Evolutionary conservation across 1,284 basidiomycete species (phyloP), one percentile per base, ranked within the genome.

Genomic region (Ceratobasidium sp.): DNA sequence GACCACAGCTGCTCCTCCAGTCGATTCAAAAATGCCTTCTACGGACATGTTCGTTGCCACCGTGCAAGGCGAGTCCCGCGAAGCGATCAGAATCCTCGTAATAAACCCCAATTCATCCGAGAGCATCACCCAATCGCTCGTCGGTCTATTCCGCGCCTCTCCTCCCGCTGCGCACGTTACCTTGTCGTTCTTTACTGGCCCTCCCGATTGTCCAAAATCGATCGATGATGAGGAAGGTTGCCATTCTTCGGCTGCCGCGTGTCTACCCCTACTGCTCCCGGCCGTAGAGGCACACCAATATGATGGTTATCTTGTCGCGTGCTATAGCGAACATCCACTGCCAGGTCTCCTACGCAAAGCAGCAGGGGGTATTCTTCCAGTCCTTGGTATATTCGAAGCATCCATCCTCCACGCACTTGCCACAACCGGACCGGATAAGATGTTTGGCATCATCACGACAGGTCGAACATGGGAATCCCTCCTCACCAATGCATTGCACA

Each of bases 71-170:
- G 38, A n/a, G 28, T 30, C 8, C 28, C 54, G 54, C 52, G 58
- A 38, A 32, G 67, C 46, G 3, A 55, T 47, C 26, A 70, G 47
- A 47, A 77, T 87, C 41, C 83, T 86, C 9, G 76, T 87, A 62
- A 82, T 86, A 78, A 87, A 87, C 75, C 86, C 86, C 11, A 87
- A 87, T 76, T 84, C 85, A 8, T 84, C 85, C 0, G 63, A 77
- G 43, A 82, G 79, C 30, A 84, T 85, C 79, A 85, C 84, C 21
- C 77, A 79, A 6, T 78, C 77, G 9, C 74, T 79, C 46, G 61
- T 54, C 21, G 44, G 47, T 11, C 52, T 72, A 11, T 77, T 79
- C 55, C 46, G 64, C 38, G 59, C 75, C 21, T 73, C 75, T 1
- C 72, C 77, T 9, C 66, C 62, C 16, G 54, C 77, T 38, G 67